Evolutionary conservation across 495 filamentous ascomycete species (phyloP).

Genomic region (Penicillium bovifimosum): DNA sequence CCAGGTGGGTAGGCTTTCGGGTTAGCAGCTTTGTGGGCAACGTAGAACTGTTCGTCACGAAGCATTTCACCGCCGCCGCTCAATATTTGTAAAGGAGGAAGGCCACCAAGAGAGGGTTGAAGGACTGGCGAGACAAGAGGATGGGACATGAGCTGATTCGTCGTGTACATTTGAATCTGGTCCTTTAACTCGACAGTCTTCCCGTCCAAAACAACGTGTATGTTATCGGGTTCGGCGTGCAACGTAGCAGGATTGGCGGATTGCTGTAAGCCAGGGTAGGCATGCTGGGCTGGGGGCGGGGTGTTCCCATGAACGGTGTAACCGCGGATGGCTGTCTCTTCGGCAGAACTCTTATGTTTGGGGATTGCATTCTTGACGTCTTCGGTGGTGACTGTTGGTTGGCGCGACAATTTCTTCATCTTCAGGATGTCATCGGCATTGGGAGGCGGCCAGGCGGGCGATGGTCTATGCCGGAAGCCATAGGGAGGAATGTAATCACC

Average conservation of each 20-base stretch:
- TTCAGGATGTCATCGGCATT: conserved; percentile 62
- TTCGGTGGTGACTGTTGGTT: conserved; percentile 30
- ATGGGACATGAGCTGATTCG: conserved; percentile 79
- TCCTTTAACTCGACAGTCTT: conserved; percentile 74
- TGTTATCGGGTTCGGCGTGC: conserved; percentile 34
- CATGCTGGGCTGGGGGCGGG: conserved; percentile 15
- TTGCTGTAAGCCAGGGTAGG: conserved; percentile 35
- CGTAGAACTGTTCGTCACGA: conserved; percentile 88
- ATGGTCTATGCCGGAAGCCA: conserved; percentile 83
- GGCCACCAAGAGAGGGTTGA: conserved; percentile 79
- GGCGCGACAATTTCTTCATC: conserved; percentile 31
- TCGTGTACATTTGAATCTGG: conserved; percentile 92
- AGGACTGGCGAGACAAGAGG: conserved; percentile 85
- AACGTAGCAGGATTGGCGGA: conserved; percentile 19
- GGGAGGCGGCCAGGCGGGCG: conserved; percentile 83
- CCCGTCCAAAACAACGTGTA: conserved; percentile 61
- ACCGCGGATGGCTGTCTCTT: conserved; percentile 37
- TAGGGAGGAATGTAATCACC: conserved; percentile 81
- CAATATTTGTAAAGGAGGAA: conserved; percentile 81
- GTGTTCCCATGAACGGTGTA: conserved; percentile 33
- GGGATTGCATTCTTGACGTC: conserved; percentile 15
- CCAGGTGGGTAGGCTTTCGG: conserved; percentile 67
- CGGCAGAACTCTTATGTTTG: conserved; percentile 16
- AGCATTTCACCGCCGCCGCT: conserved; percentile 84
- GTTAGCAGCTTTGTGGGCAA: conserved; percentile 89